Base-by-base conservation (phyloP, 441 rosid species). In the Manihot esculenta region DNA sequence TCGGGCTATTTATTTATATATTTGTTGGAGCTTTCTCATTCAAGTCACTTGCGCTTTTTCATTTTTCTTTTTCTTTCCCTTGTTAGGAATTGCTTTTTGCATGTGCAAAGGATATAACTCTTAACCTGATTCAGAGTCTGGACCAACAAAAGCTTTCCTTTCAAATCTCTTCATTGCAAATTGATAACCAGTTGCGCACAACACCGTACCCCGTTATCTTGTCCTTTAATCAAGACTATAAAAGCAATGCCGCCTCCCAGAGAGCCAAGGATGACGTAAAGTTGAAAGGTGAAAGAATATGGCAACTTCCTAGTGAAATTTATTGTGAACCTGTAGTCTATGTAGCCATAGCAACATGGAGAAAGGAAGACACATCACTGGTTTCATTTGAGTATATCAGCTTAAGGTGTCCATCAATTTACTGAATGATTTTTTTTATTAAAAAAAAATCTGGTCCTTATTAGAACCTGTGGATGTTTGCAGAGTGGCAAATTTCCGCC, bases 21-120 rank as follows among this genome's bases (percentile, higher is more conserved):
- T 70, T 14, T 62, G 35, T n/a, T 42, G 7, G 62, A 57, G 42
- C 10, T 51, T 70, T 38, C 62, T 67, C 49, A 6, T 68, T 38
- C 20, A 69, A 66, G 27, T 70, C 41, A 61, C 61, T 71, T 66
- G 59, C 62, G 42, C 50, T 76, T 68, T 38, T 38, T 30, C 4
- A 30, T 4, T 30, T 30, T 30, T 30, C 4, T 30, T 30, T 30
- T 78, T 68, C 38, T 68, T 68, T 73, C 66, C 74, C 82, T 7
- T 79, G 71, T 76, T 42, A 95, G 99, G 99, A 95, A 77, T 76
- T 95, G 84, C 86, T 95, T 78, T 95, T 87, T 86, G 97, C 87
- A 51, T 88, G 92, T 85, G 92, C 91, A 49, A 86, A 84, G 84
- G 86, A 86, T 79, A 74, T 92, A 68, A 82, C 81, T 26, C 51